phyloP scores from a whole-genome alignment of 768 basidiomycete species.

The Naematelia aurantialba region DNA sequence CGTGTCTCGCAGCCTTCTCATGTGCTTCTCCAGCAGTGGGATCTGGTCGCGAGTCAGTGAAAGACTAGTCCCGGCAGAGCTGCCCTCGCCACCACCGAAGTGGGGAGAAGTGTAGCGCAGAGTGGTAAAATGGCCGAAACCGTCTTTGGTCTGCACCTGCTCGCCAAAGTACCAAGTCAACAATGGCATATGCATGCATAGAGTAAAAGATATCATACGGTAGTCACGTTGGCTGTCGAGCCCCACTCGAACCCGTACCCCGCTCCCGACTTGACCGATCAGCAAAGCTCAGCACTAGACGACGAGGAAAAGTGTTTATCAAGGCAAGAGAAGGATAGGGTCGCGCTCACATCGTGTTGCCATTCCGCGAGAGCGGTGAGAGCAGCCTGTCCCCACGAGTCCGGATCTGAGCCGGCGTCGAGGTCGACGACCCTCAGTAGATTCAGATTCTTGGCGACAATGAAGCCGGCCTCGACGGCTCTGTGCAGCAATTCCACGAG shows the following conservation, averaged over 20 bases:
- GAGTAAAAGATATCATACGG: background rate
- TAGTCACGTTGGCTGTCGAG: background rate
- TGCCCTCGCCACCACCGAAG: background rate
- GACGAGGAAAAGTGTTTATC: background rate
- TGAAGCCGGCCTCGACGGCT: constrained; percentile 70
- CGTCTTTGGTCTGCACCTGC: background rate
- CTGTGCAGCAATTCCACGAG: constrained; percentile 69
- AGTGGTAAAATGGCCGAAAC: constrained; percentile 33
- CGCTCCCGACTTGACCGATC: constrained; percentile 23
- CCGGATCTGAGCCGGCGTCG: constrained; percentile 25
- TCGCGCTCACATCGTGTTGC: constrained; percentile 34
- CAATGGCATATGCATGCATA: constrained; percentile 3
- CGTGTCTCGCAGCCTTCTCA: constrained; percentile 28
- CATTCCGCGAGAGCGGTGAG: constrained; percentile 41
- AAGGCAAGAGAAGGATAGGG: background rate
- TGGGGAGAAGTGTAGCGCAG: constrained; percentile 32
- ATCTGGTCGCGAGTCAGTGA: constrained; percentile 13
- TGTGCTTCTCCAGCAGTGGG: constrained; percentile 30
- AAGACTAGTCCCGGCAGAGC: no score
- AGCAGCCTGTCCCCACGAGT: constrained; percentile 44
- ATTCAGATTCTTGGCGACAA: constrained; percentile 59
- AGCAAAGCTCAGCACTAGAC: no score
- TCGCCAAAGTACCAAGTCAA: constrained; percentile 10
- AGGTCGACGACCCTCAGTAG: constrained; percentile 70
- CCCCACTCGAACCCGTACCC: constrained; percentile 40